phyloP scores from a whole-genome alignment of 2,329 filamentous ascomycete genomes.

The Sclerotinia subarctica region DNA sequence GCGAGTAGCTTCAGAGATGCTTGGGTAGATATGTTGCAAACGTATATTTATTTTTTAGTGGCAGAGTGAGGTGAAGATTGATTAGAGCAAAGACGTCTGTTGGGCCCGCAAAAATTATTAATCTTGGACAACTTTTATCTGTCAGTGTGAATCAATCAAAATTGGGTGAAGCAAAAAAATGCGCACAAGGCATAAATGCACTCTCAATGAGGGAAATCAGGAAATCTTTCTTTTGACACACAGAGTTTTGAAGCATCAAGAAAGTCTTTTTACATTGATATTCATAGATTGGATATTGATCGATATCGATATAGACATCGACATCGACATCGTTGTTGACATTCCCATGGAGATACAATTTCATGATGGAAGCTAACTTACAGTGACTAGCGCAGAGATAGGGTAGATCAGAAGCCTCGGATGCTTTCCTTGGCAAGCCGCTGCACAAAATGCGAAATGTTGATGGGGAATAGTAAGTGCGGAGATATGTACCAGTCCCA shows the following conservation, averaged over 20 bases:
- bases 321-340: slow-evolving; percentile 5
- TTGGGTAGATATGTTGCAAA: slow-evolving; percentile 7
- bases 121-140: slow-evolving; percentile 13
- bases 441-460: slow-evolving; percentile 1
- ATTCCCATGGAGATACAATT: slow-evolving; percentile 3
- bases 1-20: background rate
- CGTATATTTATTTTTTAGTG: slow-evolving; percentile 2
- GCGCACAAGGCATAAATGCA: slow-evolving; percentile 13
- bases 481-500: too few relatives aligned
- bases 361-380: slow-evolving; percentile 29
- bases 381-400: slow-evolving; percentile 28
- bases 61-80: slow-evolving; percentile 6
- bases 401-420: slow-evolving; percentile 22
- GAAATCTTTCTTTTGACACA: background rate
- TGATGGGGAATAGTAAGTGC: background rate
- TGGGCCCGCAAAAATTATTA: slow-evolving; percentile 19
- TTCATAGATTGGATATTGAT: slow-evolving; percentile 10
- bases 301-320: background rate
- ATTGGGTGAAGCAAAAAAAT: slow-evolving; percentile 5
- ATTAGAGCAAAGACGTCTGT: background rate
- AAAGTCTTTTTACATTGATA: background rate
- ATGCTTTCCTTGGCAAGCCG: slow-evolving; percentile 26
- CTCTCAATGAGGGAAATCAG: background rate
- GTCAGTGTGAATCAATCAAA: slow-evolving; percentile 14
- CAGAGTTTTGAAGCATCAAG: background rate